phyloP scores from a whole-genome alignment of 2,329 filamentous ascomycete genomes.

The Beauveria sp. region DNA sequence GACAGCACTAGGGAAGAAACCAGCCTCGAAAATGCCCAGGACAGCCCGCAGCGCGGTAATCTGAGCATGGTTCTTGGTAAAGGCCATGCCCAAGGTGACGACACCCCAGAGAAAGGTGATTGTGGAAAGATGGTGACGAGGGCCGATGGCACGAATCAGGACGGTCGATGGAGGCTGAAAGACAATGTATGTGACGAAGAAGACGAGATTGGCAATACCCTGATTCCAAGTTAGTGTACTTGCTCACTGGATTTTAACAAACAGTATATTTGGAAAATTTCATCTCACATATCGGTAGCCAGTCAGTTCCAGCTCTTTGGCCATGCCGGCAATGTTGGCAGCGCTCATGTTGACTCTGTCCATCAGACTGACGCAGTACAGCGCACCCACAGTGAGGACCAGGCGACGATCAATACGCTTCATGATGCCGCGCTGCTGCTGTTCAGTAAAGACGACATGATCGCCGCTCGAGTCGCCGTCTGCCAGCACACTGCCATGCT shows the following conservation, averaged over 20 bases:
- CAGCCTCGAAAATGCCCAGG: conserved; percentile 59
- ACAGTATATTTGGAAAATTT: neutral
- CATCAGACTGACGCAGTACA: conserved; percentile 72
- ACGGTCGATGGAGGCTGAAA: conserved; percentile 67
- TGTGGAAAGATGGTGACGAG: conserved; percentile 44
- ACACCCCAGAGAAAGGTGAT: conserved; percentile 54
- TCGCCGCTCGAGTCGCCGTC: conserved; percentile 23
- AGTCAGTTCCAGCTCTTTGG: conserved; percentile 36
- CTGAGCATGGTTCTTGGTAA: conserved; percentile 42
- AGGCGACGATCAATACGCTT: conserved; percentile 60
- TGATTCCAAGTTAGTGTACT: conserved; percentile 16
- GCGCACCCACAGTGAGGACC: conserved; percentile 51
- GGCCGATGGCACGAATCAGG: conserved; percentile 58
- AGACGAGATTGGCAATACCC: conserved; percentile 63
- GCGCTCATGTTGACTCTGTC: conserved; percentile 71
- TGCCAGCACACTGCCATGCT: neutral
- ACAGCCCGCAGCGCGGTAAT: conserved; percentile 50
- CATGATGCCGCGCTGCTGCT: conserved; percentile 61
- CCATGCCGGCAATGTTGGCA: conserved; percentile 63
- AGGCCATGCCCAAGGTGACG: conserved; percentile 60
- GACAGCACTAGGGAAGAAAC: conserved; percentile 63
- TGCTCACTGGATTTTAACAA: neutral
- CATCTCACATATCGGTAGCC: conserved; percentile 37
- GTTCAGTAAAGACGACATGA: conserved; percentile 40
- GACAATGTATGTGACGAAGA: conserved; percentile 66